Evolutionary conservation across 192 early-diverging fungal species (phyloP), one percentile per base, ranked within the genome.

Genomic region (Mycoemilia scoparia): DNA sequence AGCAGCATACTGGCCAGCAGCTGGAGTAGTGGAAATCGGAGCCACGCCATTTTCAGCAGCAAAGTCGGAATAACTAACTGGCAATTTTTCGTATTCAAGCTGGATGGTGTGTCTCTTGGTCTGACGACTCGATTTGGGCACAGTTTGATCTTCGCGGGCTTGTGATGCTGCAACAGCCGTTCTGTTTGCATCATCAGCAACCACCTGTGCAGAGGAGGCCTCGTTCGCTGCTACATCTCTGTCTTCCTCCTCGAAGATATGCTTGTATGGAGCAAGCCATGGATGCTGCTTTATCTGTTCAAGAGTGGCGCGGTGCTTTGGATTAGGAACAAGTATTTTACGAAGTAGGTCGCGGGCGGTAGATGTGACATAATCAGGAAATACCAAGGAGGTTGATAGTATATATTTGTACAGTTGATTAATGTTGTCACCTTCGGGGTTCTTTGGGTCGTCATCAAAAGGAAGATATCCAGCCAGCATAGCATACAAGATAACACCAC

Each of bases 401-500:
- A 89, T 89, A 39, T 87, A 80, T 41, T 77, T 77, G 58, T 80
- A 86, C 23, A 85, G 53, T 55, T 74, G 67, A 43, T 73, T 81
- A 51, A 81, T 80, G 45, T 89, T 89, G 44, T 89, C 84, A 36
- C 84, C 80, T 36, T 89, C 82, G 13, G 82, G 82, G 34, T 89
- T 89, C 3, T 62, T 68, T 17, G 85, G 85, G 46, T 89, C 85
- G 51, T 88, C 85, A 38, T 89, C 85, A 46, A 81, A 89, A 3
- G 85, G 85, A 28, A 89, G 62, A 34, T 84, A 85, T 2, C 85
- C 85, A 18, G 76, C 78, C 4, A 89, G 64, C 85, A 89, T 89
- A 1, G 85, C 85, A 39, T 82, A 89, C 48, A 98, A 46, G 32
- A 98, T 98, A 11, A 98, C 95, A 31, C 95, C 95, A 54, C 89